Conservation (phyloP, 768 basidiomycete genomes). For the Polyporus arcularius region DNA sequence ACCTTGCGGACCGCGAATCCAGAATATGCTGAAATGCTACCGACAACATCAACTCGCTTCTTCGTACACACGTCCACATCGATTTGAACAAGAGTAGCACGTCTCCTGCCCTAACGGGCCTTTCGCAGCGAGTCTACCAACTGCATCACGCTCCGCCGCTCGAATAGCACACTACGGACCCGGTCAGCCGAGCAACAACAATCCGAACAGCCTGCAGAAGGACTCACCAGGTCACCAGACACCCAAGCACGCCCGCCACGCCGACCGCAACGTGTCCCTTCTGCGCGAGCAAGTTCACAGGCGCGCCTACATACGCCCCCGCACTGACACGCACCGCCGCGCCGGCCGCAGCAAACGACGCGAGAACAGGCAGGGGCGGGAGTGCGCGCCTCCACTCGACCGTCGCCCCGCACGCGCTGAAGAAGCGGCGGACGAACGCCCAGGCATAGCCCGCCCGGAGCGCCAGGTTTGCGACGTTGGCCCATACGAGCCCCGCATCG, state of each 20-base stretch:
- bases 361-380: conserved; percentile 28
- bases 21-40: no score
- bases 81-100: no score
- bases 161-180: conserved; percentile 24
- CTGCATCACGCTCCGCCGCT: conserved; percentile 23
- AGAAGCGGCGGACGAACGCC: conserved; percentile 51
- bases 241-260: conserved; percentile 21
- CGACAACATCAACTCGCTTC: no score
- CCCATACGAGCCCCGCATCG: conserved; percentile 73
- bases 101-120: neutral
- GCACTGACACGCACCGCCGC: conserved; percentile 28
- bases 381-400: conserved; percentile 24
- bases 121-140: conserved; percentile 14
- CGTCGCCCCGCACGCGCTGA: conserved; percentile 28
- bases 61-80: no score
- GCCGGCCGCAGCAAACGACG: conserved; percentile 27
- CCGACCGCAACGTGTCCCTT: conserved; percentile 30
- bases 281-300: conserved; percentile 26
- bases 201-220: neutral
- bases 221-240: conserved; percentile 30
- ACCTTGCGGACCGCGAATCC: no score
- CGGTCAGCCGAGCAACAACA: neutral
- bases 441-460: conserved; percentile 64
- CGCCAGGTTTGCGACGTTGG: conserved; percentile 69
- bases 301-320: conserved; percentile 12